A percentile compares a stretch with the other conserved stretches of the same genome.
Conservation (phyloP, 2,329 filamentous ascomycete species). For the Aspergillus chevalieri region DNA sequence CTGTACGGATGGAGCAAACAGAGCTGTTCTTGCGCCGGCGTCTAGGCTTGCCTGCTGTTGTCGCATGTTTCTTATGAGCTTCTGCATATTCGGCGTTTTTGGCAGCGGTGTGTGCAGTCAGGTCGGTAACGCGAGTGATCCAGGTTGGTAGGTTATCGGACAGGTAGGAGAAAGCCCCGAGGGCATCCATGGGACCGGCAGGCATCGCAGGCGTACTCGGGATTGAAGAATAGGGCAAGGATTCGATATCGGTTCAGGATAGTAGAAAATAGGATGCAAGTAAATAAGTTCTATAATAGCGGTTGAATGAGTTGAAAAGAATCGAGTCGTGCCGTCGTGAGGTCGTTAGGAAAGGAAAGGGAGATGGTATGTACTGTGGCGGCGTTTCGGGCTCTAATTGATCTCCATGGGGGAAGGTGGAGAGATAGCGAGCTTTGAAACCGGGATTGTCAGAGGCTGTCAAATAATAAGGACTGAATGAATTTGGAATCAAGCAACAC, state of each 20-base stretch:
- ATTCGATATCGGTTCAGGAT: background rate
- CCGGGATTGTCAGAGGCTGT: background rate
- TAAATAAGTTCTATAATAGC: background rate
- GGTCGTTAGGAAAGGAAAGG: background rate
- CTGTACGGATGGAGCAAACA: conserved; percentile 35
- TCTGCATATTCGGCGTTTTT: conserved; percentile 40
- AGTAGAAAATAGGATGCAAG: background rate
- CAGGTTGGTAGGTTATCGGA: conserved; percentile 41
- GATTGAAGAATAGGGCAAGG: background rate
- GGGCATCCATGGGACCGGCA: conserved; percentile 31
- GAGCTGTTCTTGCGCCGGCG: conserved; percentile 39
- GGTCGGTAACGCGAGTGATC: conserved; percentile 37
- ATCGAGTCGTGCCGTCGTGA: background rate
- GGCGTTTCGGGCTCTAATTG: background rate
- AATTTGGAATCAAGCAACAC: background rate
- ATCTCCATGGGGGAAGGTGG: background rate
- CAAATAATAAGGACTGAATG: background rate
- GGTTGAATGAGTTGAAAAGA: background rate
- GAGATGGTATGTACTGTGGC: background rate
- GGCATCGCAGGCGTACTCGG: background rate
- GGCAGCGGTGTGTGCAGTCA: conserved; percentile 34
- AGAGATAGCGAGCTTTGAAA: background rate
- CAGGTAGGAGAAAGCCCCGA: conserved; percentile 41
- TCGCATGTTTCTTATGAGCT: conserved; percentile 34
- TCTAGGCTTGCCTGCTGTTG: conserved; percentile 13